These are phyloP conservation scores for Populus nigra DNA, from an alignment of 345 rosid species.

Conservation along the genomic window DNA sequence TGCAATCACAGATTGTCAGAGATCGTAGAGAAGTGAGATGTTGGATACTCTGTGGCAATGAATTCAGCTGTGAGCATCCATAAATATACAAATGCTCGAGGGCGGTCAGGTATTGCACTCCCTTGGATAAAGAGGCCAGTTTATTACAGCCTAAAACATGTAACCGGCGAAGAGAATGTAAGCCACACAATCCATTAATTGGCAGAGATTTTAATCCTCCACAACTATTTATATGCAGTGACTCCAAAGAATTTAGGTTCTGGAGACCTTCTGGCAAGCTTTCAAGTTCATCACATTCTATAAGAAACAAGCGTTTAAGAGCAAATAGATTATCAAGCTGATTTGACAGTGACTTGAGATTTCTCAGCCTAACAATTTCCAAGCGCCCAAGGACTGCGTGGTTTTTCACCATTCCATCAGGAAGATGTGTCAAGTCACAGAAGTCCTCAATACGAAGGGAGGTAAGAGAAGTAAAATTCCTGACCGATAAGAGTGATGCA, in stretches of 20 bases:
- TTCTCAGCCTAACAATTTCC: too few species aligned
- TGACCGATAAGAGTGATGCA: background rate
- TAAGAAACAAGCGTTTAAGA: background rate
- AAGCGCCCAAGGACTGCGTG: too few species aligned
- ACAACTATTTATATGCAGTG: background rate
- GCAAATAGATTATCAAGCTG: background rate
- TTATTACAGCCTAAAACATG: background rate
- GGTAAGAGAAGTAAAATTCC: background rate
- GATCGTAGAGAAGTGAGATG: background rate
- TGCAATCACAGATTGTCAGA: background rate
- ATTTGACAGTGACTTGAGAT: too few species aligned
- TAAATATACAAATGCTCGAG: background rate
- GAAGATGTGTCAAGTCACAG: too few species aligned
- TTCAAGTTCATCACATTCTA: background rate
- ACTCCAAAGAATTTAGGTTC: background rate
- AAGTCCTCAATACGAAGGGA: background rate
- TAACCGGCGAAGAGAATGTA: background rate
- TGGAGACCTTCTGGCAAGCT: conserved; percentile 14
- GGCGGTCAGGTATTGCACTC: background rate
- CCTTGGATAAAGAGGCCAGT: background rate
- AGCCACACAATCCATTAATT: background rate
- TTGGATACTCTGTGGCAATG: background rate
- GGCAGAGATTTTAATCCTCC: background rate
- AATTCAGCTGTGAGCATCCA: background rate
- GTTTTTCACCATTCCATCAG: too few species aligned